A percentile compares a stretch with the other conserved stretches of the same genome.
These are phyloP conservation scores for Hysterium pulicare DNA, from an alignment of 2,329 filamentous ascomycete species.

Conservation along the genomic window DNA sequence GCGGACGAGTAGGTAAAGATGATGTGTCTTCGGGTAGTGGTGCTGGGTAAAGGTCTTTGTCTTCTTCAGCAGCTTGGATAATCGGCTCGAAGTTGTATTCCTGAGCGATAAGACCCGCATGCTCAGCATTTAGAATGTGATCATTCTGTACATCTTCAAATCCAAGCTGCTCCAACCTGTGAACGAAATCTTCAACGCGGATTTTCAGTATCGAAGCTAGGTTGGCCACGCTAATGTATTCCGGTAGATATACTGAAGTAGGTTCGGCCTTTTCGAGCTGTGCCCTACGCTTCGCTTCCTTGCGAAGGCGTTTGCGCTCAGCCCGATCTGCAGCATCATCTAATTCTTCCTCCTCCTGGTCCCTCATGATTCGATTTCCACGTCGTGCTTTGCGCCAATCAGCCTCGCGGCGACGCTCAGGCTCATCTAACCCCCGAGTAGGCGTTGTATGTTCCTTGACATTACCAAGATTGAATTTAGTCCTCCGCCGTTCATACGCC, in stretches of 20 bases:
- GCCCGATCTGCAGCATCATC: constrained; percentile 22
- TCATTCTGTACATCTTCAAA: constrained; percentile 82
- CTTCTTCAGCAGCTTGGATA: constrained; percentile 59
- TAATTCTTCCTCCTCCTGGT: constrained; percentile 14
- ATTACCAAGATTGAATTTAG: neutral
- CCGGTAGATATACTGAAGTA: constrained; percentile 68
- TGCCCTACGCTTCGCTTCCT: constrained; percentile 33
- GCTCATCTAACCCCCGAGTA: constrained; percentile 5
- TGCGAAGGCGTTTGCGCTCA: constrained; percentile 30
- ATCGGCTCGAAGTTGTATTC: constrained; percentile 91
- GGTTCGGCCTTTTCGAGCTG: constrained; percentile 26
- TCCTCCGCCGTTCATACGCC: neutral
- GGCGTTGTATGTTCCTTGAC: neutral
- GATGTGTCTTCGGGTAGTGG: constrained; percentile 60
- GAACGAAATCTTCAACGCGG: constrained; percentile 66
- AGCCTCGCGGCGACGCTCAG: constrained; percentile 16
- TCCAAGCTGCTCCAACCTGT: constrained; percentile 76
- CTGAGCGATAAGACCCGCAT: constrained; percentile 81
- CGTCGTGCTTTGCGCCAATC: constrained; percentile 9
- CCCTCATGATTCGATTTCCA: constrained; percentile 18
- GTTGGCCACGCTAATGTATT: constrained; percentile 86
- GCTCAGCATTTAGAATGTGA: constrained; percentile 86
- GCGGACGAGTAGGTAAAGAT: constrained; percentile 69
- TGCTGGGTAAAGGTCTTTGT: constrained; percentile 69
- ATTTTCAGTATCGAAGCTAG: constrained; percentile 73